Conservation (phyloP, 2,329 filamentous ascomycete genomes). For the Colletotrichum aenigma region DNA sequence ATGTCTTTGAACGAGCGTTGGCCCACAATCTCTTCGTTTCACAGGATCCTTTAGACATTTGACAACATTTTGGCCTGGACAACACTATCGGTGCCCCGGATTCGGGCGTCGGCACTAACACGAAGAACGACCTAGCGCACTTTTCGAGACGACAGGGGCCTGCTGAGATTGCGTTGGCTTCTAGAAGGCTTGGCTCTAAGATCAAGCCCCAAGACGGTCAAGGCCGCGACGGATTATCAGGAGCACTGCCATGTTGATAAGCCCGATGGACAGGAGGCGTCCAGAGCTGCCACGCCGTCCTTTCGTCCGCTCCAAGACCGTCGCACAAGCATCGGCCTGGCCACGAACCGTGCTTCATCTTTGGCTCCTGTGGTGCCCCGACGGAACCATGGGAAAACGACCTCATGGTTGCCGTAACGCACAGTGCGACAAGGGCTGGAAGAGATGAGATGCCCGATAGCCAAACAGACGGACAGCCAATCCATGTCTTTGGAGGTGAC, state of each 20-base stretch:
- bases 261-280: background rate
- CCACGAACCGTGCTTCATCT: background rate
- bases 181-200: conserved; percentile 4
- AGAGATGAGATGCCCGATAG: background rate
- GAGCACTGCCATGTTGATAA: background rate
- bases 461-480: background rate
- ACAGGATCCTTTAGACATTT: background rate
- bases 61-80: background rate
- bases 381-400: background rate
- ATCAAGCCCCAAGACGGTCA: background rate
- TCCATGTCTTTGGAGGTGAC: background rate
- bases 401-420: background rate
- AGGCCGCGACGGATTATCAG: background rate
- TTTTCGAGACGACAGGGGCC: background rate
- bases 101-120: background rate
- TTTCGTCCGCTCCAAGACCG: background rate
- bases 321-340: background rate
- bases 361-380: background rate
- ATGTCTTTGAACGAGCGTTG: background rate
- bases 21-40: background rate
- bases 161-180: background rate
- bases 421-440: background rate
- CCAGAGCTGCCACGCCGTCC: background rate
- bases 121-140: background rate
- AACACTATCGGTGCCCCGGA: background rate